Conservation (phyloP, 2,329 filamentous ascomycete species). For the Diplocarpon mali region DNA sequence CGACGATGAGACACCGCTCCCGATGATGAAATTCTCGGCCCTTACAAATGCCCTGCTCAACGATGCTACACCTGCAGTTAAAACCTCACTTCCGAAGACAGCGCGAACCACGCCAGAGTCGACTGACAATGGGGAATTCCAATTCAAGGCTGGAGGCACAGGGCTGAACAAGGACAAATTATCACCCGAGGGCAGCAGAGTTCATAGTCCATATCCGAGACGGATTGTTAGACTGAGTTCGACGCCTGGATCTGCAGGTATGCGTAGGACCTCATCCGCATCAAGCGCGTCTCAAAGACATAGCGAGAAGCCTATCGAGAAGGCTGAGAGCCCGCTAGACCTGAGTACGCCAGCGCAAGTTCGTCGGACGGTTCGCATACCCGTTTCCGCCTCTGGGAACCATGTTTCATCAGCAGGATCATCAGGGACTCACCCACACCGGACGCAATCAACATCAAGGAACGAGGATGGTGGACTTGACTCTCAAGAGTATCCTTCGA, state of each 20-base stretch:
- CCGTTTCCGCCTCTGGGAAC: slow-evolving; percentile 19
- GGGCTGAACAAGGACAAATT: slow-evolving; percentile 4
- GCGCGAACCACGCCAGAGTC: slow-evolving; percentile 14
- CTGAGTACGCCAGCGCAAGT: slow-evolving; percentile 25
- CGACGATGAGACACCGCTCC: slow-evolving; percentile 84
- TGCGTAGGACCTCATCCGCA: slow-evolving; percentile 22
- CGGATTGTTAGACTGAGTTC: slow-evolving; percentile 26
- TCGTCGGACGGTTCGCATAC: slow-evolving; percentile 23
- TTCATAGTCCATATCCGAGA: slow-evolving; percentile 22
- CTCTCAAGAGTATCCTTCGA: slow-evolving; percentile 31
- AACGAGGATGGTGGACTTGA: slow-evolving; percentile 16
- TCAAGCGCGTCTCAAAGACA: slow-evolving; percentile 20
- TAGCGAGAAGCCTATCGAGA: slow-evolving; percentile 13
- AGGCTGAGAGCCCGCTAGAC: slow-evolving; percentile 22
- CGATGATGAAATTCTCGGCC: slow-evolving; percentile 79
- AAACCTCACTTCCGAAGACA: slow-evolving; percentile 15
- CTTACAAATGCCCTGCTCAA: slow-evolving; percentile 77
- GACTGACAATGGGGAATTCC: slow-evolving; percentile 7
- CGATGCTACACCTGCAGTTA: slow-evolving; percentile 35
- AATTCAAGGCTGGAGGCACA: slow-evolving; percentile 14
- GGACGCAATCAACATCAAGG: slow-evolving; percentile 17
- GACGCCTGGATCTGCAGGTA: slow-evolving; percentile 21
- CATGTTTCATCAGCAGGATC: slow-evolving; percentile 22
- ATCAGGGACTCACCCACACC: slow-evolving; percentile 19
- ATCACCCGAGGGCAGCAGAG: slow-evolving; percentile 8